Evolutionary conservation across 2,329 filamentous ascomycete genomes (phyloP).

Genomic region (Apiospora sp.): DNA sequence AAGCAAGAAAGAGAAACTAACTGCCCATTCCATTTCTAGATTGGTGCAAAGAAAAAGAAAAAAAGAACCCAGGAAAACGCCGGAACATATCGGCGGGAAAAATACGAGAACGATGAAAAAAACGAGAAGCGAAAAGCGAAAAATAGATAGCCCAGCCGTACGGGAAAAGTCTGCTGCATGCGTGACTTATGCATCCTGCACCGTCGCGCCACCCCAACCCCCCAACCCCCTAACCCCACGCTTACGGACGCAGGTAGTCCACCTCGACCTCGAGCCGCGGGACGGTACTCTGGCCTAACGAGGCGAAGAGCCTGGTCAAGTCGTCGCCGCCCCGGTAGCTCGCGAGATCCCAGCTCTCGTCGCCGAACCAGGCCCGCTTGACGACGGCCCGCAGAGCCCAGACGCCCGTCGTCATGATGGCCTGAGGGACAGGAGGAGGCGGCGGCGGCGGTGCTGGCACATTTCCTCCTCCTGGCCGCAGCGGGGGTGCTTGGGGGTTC

Average conservation of each 20-base stretch:
- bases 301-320: constrained; percentile 38
- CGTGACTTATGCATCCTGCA: no score
- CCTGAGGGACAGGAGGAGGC: neutral
- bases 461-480: neutral
- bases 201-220: no score
- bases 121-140: neutral
- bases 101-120: neutral
- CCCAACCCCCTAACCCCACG: neutral
- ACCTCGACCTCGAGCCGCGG: constrained; percentile 42
- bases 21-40: no score
- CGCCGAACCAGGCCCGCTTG: constrained; percentile 34
- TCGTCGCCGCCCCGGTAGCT: constrained; percentile 40
- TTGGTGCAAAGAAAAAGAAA: no score
- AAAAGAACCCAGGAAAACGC: neutral
- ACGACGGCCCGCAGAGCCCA: constrained; percentile 35
- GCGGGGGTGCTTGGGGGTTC: neutral
- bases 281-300: constrained; percentile 28
- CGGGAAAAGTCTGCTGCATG: no score
- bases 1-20: neutral
- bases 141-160: neutral
- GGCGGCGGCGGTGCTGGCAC: no score
- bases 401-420: neutral
- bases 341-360: constrained; percentile 40
- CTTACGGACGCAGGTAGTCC: constrained; percentile 28
- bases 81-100: neutral